Evolutionary conservation across 208 protist species (phyloP).

Genomic region (Leishmania mexicana): DNA sequence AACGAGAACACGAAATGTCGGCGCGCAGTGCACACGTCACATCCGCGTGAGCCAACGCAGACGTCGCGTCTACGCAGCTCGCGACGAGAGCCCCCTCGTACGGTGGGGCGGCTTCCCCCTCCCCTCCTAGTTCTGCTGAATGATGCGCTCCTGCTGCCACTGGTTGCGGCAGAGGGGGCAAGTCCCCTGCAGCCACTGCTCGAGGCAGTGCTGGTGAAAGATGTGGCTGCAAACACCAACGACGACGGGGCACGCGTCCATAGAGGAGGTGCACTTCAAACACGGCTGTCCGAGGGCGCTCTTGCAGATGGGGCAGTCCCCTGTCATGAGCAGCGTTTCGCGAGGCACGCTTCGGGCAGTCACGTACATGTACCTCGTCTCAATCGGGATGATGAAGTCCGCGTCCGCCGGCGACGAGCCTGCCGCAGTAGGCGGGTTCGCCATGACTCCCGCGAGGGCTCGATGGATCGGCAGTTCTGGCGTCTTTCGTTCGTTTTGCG

Average conservation of each 20-base stretch:
- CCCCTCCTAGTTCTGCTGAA: not conserved
- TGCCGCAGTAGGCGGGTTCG: not conserved
- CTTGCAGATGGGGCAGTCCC: constrained; percentile 37
- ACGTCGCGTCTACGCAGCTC: not conserved
- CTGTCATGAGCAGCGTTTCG: constrained; percentile 29
- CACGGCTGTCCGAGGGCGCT: constrained; percentile 20
- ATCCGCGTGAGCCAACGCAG: not conserved
- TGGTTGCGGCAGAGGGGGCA: constrained; percentile 28
- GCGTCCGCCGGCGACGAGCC: not conserved
- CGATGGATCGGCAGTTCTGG: not conserved
- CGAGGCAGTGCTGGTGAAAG: constrained; percentile 56
- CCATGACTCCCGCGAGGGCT: not conserved
- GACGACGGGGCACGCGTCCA: constrained; percentile 33
- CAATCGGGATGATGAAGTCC: constrained; percentile 37
- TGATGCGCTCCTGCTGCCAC: constrained; percentile 23
- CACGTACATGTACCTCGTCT: constrained; percentile 36
- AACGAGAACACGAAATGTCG: not conserved
- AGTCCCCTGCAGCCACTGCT: constrained; percentile 36
- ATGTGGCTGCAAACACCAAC: constrained; percentile 48
- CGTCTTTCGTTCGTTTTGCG: not conserved
- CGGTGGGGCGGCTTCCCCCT: not conserved
- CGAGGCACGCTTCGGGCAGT: constrained; percentile 24
- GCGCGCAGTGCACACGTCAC: not conserved
- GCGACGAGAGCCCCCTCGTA: not conserved
- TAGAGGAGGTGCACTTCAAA: constrained; percentile 27